Conservation (phyloP, 139 green algal genomes). For the Yamagishiella unicocca region DNA sequence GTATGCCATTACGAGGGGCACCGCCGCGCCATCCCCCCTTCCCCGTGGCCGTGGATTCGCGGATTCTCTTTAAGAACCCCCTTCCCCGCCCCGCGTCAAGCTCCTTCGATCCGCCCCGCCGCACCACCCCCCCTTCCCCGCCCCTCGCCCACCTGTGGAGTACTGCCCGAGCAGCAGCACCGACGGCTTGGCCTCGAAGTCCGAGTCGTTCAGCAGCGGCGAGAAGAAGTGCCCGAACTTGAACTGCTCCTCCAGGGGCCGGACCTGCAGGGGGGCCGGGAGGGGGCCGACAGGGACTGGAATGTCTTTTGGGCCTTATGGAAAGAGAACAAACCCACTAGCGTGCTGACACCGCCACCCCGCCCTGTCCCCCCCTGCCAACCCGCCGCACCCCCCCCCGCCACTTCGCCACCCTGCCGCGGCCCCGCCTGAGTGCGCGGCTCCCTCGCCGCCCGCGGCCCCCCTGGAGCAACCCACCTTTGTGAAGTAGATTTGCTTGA, state of each 20-base stretch:
- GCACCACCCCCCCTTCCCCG: not conserved
- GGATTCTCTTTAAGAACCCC: too few relatives aligned
- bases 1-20: too few relatives aligned
- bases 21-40: too few relatives aligned
- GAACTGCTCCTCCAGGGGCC: constrained; percentile 92
- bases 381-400: too few relatives aligned
- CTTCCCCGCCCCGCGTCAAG: too few relatives aligned
- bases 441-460: not conserved
- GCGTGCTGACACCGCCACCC: too few relatives aligned
- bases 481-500: constrained; percentile 94
- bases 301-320: not conserved
- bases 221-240: constrained; percentile 95
- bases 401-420: too few relatives aligned
- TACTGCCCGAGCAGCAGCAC: constrained; percentile 99
- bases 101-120: not conserved
- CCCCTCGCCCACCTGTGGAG: constrained; percentile 76
- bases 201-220: constrained; percentile 83
- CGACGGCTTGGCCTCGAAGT: constrained; percentile 97
- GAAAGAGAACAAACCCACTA: too few relatives aligned
- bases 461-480: constrained; percentile 76
- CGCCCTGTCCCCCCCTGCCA: too few relatives aligned
- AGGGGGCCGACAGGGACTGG: not conserved
- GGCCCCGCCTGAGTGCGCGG: too few relatives aligned
- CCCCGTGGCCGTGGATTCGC: too few relatives aligned
- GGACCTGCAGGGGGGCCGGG: constrained; percentile 65